A percentile compares a stretch with the other conserved stretches of the same genome.
Conservation (phyloP, 148 eudicot species). For the Cornus florida region DNA sequence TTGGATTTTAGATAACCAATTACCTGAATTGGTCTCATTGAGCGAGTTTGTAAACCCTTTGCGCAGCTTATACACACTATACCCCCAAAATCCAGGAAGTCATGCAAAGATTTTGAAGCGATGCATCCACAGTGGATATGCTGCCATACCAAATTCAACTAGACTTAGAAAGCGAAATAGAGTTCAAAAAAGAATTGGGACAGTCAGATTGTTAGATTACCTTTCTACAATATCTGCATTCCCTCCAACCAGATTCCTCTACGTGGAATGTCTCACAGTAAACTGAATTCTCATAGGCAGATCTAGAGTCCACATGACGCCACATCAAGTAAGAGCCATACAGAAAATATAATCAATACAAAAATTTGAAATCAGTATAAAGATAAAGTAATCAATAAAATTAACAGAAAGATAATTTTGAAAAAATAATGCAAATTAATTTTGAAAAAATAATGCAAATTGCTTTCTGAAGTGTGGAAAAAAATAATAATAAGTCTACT, state of each 20-base stretch:
- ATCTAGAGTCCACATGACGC: slow-evolving; percentile 39
- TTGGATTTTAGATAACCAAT: not conserved
- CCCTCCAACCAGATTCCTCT: slow-evolving; percentile 95
- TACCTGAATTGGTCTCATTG: slow-evolving; percentile 43
- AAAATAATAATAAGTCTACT: no score
- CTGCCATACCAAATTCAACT: slow-evolving; percentile 39
- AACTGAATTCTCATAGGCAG: slow-evolving; percentile 62
- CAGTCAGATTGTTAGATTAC: slow-evolving; percentile 23
- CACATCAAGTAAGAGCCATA: slow-evolving; percentile 19
- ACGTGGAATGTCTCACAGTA: slow-evolving; percentile 81
- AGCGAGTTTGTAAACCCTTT: slow-evolving; percentile 41
- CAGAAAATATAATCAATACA: not conserved
- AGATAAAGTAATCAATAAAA: not conserved
- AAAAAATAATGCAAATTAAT: not conserved
- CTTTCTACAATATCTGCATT: slow-evolving; percentile 87
- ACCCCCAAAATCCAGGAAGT: slow-evolving; percentile 80
- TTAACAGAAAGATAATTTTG: not conserved
- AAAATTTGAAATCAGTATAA: not conserved
- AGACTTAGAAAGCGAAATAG: not conserved
- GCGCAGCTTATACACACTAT: slow-evolving; percentile 70
- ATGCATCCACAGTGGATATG: slow-evolving; percentile 89
- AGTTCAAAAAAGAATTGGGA: not conserved
- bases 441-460: not conserved
- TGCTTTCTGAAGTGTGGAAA: not conserved
- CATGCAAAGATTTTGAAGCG: slow-evolving; percentile 61